Conservation (phyloP, 1,284 basidiomycete genomes). For the Tylopilus sp. region DNA sequence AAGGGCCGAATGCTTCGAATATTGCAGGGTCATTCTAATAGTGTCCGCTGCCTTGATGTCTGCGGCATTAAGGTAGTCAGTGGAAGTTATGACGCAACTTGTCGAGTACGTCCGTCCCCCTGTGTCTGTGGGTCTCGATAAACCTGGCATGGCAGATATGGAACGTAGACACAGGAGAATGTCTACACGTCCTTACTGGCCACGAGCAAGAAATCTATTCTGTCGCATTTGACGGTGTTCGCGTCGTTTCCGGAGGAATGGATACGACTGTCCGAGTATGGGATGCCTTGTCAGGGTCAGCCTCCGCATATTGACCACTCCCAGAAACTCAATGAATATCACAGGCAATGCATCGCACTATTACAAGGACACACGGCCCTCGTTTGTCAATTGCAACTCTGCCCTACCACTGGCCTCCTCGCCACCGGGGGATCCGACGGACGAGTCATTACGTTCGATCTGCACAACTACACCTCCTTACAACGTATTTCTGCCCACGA, state of each 20-base stretch:
- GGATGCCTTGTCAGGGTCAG: constrained; percentile 76
- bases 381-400: constrained; percentile 90
- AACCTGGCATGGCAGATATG: constrained; percentile 54
- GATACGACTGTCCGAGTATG: constrained; percentile 91
- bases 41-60: constrained; percentile 87
- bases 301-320: background rate
- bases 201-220: constrained; percentile 93
- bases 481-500: constrained; percentile 80
- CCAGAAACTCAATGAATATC: constrained; percentile 19
- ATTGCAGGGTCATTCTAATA: constrained; percentile 77
- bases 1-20: constrained; percentile 67
- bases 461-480: constrained; percentile 46
- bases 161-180: constrained; percentile 83
- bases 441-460: constrained; percentile 85
- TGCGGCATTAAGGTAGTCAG: constrained; percentile 79
- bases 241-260: constrained; percentile 84
- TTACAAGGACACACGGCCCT: constrained; percentile 93
- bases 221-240: constrained; percentile 86
- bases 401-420: constrained; percentile 44
- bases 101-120: constrained; percentile 52
- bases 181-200: constrained; percentile 81
- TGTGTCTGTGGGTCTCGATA: background rate
- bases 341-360: constrained; percentile 77
- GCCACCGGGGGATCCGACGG: constrained; percentile 94
- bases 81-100: constrained; percentile 87